Conservation (phyloP, 768 basidiomycete species). For the Amylocystis lapponica region DNA sequence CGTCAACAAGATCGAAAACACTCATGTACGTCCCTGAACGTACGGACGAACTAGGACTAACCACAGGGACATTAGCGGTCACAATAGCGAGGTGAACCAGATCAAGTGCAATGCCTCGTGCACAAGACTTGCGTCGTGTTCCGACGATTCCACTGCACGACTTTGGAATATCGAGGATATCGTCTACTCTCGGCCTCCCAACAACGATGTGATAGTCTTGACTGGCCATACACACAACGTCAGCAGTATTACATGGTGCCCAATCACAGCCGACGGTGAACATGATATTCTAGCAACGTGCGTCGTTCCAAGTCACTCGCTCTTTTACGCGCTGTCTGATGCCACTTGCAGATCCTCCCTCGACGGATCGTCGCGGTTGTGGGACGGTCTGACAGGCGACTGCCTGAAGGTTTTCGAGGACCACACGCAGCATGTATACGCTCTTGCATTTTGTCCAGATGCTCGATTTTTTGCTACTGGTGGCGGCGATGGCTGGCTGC, state of each 20-base stretch:
- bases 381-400: constrained; percentile 75
- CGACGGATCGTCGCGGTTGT: constrained; percentile 73
- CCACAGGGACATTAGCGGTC: constrained; percentile 42
- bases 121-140: constrained; percentile 72
- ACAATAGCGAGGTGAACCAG: constrained; percentile 73
- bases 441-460: constrained; percentile 69
- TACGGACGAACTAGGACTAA: background rate
- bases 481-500: constrained; percentile 71
- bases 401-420: constrained; percentile 69
- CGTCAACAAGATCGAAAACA: constrained; percentile 50
- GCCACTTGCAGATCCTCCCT: constrained; percentile 59
- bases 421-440: constrained; percentile 68
- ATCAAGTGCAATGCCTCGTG: constrained; percentile 62
- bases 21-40: constrained; percentile 42
- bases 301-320: constrained; percentile 19
- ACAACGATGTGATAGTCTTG: constrained; percentile 37
- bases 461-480: constrained; percentile 72
- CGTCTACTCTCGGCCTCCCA: constrained; percentile 21
- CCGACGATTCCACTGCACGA: constrained; percentile 74
- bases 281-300: constrained; percentile 72
- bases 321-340: constrained; percentile 2
- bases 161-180: constrained; percentile 65
- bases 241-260: constrained; percentile 67
- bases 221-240: constrained; percentile 64
- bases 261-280: constrained; percentile 37